Percentiles rank a stretch among this genome's conserved stretches.
phyloP scores from a whole-genome alignment of 441 rosid genomes.

The Daphne laureola region DNA sequence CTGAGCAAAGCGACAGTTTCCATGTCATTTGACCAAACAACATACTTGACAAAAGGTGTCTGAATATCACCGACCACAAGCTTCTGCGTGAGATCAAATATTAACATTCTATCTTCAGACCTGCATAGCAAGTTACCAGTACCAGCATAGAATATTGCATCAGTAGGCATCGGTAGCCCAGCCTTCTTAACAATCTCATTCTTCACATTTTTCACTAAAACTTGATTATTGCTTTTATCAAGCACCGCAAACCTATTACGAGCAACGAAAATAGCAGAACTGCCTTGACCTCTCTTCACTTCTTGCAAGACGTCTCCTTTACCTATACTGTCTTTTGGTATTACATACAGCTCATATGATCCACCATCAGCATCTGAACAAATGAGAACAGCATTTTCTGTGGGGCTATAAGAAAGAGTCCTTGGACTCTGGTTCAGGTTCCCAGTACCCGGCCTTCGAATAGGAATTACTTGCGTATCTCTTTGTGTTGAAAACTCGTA shows the following conservation, averaged over 20 bases:
- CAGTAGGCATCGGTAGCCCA: constrained; percentile 53
- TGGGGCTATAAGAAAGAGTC: constrained; percentile 54
- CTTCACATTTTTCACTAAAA: constrained; percentile 53
- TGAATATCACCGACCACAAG: constrained; percentile 76
- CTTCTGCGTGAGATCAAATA: constrained; percentile 78
- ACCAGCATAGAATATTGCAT: constrained; percentile 82
- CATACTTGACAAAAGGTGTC: constrained; percentile 61
- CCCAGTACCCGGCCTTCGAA: constrained; percentile 45
- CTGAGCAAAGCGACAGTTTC: constrained; percentile 85
- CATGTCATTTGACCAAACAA: constrained; percentile 84
- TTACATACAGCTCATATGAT: constrained; percentile 44
- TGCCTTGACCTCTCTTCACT: constrained; percentile 50
- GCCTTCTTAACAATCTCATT: constrained; percentile 68
- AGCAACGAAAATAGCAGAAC: constrained; percentile 45
- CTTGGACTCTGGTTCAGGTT: constrained; percentile 48
- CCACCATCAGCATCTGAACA: constrained; percentile 58
- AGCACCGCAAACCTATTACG: constrained; percentile 68
- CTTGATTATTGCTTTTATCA: constrained; percentile 67
- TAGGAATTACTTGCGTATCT: constrained; percentile 45
- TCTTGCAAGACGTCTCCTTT: constrained; percentile 44
- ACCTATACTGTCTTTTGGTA: constrained; percentile 43
- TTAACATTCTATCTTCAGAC: constrained; percentile 68
- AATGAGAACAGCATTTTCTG: constrained; percentile 62
- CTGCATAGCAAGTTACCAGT: constrained; percentile 72
- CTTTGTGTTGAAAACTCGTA: constrained; percentile 47